Evolutionary conservation across 352 stramenopile species (phyloP).

Genomic region (Pythium rhizo-oryzae): DNA sequence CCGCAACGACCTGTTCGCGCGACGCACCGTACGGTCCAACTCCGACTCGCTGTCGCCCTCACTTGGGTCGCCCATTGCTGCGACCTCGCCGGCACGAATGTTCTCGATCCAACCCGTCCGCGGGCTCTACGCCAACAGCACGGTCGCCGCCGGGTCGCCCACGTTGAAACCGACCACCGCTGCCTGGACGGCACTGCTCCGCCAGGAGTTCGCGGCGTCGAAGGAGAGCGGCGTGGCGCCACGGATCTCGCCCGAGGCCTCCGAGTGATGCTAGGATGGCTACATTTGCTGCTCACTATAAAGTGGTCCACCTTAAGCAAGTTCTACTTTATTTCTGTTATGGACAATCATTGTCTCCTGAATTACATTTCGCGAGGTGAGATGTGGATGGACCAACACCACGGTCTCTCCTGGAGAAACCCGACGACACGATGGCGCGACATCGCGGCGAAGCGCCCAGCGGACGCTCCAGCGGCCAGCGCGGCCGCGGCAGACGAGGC

Average conservation of each 20-base stretch:
- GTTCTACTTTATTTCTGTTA: not conserved
- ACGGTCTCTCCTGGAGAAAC: not conserved
- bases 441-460: not conserved
- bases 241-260: not conserved
- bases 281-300: not conserved
- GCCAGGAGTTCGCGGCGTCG: slow-evolving; percentile 21
- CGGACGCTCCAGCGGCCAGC: not conserved
- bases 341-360: not conserved
- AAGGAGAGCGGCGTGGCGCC: slow-evolving; percentile 3
- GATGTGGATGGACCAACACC: no score
- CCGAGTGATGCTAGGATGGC: not conserved
- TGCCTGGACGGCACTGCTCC: slow-evolving; percentile 26
- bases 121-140: not conserved
- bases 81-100: slow-evolving; percentile 1
- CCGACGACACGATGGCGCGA: not conserved
- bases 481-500: not conserved
- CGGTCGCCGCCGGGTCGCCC: not conserved
- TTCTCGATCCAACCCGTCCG: slow-evolving; percentile 20
- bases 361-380: not conserved
- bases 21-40: slow-evolving; percentile 14
- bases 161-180: slow-evolving; percentile 8
- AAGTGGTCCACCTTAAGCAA: slow-evolving; percentile 7
- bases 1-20: slow-evolving; percentile 30
- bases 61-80: not conserved
- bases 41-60: slow-evolving; percentile 5